Conservation (phyloP, 2,329 filamentous ascomycete species). For the Fusarium sp. region DNA sequence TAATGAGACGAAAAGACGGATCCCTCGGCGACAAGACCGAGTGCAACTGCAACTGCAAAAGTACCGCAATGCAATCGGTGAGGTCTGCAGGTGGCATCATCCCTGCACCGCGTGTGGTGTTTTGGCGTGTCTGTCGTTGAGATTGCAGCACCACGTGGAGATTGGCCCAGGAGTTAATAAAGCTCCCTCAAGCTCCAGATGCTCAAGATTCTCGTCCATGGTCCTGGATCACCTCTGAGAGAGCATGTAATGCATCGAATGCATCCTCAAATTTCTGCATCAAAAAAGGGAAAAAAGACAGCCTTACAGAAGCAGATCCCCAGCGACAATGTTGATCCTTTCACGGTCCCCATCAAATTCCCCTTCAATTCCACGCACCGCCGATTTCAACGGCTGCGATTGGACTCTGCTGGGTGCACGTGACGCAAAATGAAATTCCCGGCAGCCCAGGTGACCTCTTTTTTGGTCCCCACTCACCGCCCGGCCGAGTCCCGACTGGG, state of each 20-base stretch:
- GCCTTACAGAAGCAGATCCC: background rate
- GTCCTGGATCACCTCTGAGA: background rate
- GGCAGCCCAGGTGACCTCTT: conserved; percentile 42
- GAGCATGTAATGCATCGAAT: background rate
- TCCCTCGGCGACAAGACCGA: background rate
- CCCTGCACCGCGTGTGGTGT: conserved; percentile 2
- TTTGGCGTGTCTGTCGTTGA: background rate
- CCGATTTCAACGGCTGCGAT: conserved; percentile 1
- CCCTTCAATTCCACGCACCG: conserved; percentile 1
- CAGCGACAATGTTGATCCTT: background rate
- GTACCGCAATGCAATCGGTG: background rate
- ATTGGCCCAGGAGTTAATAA: background rate
- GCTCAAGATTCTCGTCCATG: background rate
- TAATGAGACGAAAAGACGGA: background rate
- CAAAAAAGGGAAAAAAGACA: background rate
- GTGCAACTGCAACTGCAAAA: background rate
- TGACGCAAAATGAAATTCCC: conserved; percentile 42
- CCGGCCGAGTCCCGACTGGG: conserved; percentile 42
- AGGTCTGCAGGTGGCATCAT: background rate
- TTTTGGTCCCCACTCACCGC: conserved; percentile 42
- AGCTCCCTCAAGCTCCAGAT: background rate
- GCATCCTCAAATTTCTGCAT: background rate
- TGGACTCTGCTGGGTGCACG: conserved; percentile 22
- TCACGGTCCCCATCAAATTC: background rate
- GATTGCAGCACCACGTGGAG: background rate